Evolutionary conservation across 768 basidiomycete species (phyloP), one percentile per base, ranked within the genome.

Genomic region (Paxillus ammoniavirescens): DNA sequence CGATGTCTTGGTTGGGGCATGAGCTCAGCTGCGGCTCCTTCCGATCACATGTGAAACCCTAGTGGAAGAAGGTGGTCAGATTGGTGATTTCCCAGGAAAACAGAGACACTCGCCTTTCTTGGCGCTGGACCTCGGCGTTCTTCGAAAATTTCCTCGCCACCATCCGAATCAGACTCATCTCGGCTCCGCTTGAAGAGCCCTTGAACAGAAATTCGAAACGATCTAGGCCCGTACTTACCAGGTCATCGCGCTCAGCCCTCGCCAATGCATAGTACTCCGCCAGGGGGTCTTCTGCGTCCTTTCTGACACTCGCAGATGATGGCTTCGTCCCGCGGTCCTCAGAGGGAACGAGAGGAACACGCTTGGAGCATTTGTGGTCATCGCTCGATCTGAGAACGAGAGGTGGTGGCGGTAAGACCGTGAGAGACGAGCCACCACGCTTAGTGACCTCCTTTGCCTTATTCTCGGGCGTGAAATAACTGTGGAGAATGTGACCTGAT

Each of bases 21-120:
- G 63, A 62, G 1, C 55, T 60, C 52, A 62, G 43, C 42, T 63
- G 67, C 1, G 54, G 61, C 26, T 73, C 72, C 58, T 78, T 80
- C 14, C 70, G 70, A 57, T 91, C 87, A 63, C 86, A 88, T 13
- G 81, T 71, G 69, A 82, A 91, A n/a, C 82, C 82, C 86, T 89
- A 21, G 17, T 30, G 18, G 23, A 35, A 43, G 3, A 13, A 37
- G 40, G 15, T 23, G 8, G 17, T 51, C 9, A 37, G 3, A 2
- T 43, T 35, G 35, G 12, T 3, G 7, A 13, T 3, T 15, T 43
- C 23, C 10, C n/a, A 30, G 35, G 38, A 13, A 5, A 4, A 36
- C 9, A n/a, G 10, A 8, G 10, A 8, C 9, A 61, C 68, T n/a
- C 52, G 73, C 73, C 52, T 69, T 66, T 61, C 64, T 70, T 15